Conservation (phyloP, 2,329 filamentous ascomycete genomes). For the Penicillium capsulatum region DNA sequence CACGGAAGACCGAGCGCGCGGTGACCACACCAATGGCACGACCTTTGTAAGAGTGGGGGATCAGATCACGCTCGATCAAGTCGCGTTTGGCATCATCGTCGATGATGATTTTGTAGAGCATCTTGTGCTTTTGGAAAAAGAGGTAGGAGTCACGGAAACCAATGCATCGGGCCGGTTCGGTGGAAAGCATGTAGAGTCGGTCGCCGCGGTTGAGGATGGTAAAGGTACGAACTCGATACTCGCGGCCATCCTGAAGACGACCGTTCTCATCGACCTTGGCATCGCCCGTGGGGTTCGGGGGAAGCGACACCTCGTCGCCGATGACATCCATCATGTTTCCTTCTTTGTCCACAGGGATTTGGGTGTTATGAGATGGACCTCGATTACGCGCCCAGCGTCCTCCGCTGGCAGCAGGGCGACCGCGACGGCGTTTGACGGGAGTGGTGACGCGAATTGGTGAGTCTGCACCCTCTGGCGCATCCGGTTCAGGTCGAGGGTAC, state of each 20-base stretch:
- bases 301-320: conserved; percentile 85
- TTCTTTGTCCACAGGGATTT: conserved; percentile 87
- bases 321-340: conserved; percentile 87
- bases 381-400: conserved; percentile 71
- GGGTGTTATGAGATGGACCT: conserved; percentile 69
- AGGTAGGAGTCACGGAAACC: conserved; percentile 97
- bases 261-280: conserved; percentile 89
- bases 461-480: conserved; percentile 51
- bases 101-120: conserved; percentile 96
- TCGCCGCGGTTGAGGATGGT: conserved; percentile 79
- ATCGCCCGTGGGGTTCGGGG: conserved; percentile 83
- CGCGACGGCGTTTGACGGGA: conserved; percentile 57
- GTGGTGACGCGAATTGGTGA: conserved; percentile 45
- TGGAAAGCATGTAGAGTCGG: conserved; percentile 95
- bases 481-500: conserved; percentile 76
- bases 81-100: conserved; percentile 96
- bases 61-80: conserved; percentile 90
- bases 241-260: conserved; percentile 73
- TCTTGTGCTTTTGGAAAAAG: conserved; percentile 97
- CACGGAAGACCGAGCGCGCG: conserved; percentile 90
- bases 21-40: conserved; percentile 96
- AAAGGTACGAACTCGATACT: conserved; percentile 95
- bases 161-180: conserved; percentile 91
- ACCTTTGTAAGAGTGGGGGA: conserved; percentile 97
- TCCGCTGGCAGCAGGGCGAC: conserved; percentile 50